Evolutionary conservation across 2,329 filamentous ascomycete species (phyloP).

Genomic region (Neonectria neomacrospora): DNA sequence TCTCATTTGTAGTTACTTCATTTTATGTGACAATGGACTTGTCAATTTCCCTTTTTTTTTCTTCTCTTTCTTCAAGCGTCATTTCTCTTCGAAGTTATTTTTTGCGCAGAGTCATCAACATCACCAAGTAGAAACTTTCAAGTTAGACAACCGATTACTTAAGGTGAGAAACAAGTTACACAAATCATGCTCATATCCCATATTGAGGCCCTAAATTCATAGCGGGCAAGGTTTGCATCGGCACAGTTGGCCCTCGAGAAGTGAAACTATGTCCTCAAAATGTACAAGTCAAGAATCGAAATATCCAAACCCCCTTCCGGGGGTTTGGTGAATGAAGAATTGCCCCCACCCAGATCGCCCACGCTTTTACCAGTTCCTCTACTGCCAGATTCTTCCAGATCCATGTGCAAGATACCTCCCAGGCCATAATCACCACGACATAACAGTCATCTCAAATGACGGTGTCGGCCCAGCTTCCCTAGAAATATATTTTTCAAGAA

Average conservation of each 20-base stretch:
- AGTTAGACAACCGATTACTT: background rate
- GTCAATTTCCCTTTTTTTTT: background rate
- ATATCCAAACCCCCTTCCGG: constrained; percentile 35
- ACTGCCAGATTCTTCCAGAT: constrained; percentile 21
- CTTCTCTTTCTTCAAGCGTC: background rate
- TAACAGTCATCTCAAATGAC: constrained; percentile 1
- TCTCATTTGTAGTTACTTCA: background rate
- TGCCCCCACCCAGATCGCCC: constrained; percentile 7
- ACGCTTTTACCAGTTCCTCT: constrained; percentile 9
- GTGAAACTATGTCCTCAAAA: constrained; percentile 44
- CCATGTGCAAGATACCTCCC: constrained; percentile 8
- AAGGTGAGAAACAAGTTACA: background rate
- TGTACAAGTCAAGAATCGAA: constrained; percentile 45
- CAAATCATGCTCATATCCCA: constrained; percentile 16
- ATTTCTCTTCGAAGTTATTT: background rate
- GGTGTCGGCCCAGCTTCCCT: background rate
- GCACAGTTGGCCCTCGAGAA: constrained; percentile 30
- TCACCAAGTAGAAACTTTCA: background rate
- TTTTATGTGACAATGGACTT: background rate
- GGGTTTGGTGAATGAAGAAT: constrained; percentile 2
- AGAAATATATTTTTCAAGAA: constrained; percentile 29
- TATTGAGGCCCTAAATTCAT: constrained; percentile 34
- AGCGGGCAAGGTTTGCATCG: constrained; percentile 25
- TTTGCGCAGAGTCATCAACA: background rate
- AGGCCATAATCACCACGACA: background rate